Evolutionary conservation across 352 stramenopile genomes (phyloP), one percentile per base, ranked within the genome.

Genomic region (Pythium rhizo-oryzae): DNA sequence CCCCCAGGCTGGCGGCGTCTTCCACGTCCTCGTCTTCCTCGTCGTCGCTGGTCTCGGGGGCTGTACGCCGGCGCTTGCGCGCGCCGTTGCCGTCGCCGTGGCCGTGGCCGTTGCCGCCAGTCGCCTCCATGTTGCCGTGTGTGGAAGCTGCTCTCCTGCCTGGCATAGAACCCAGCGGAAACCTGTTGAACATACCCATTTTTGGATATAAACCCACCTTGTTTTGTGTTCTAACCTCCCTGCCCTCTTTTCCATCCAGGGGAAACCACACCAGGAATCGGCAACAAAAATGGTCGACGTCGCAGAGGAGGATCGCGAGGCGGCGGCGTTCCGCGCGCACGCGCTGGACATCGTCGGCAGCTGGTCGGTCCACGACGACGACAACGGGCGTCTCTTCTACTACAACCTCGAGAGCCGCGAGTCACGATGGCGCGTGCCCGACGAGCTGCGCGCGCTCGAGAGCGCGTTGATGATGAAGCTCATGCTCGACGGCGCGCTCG

Each of bases 391-490:
- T 3, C 63, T 92, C n/a, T 95, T 93, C 69, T 95, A 93, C 76
- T 91, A 90, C 71, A 78, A 92, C 57, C 59, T 65, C 16, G 74
- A 74, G 23, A 72, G 78, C 19, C 49, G 77, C 16, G 61, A 74
- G 60, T 91, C 85, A 21, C 77, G 81, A 70, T 95, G 87, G 87
- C 63, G 78, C 19, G 62, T 78, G 28, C 87, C 87, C 0, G 65
- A 77, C 16, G 77, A 70, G 43, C 80, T 94, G 47, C 65, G 71
- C 12, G 67, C 73, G 19, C 71, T 87, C 25, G 84, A 92, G 53
- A 85, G 77, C 37, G 79, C 87, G 58, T 85, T 91, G 62, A 91
- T 94, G 85, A 95, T 93, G 87, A 80, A 85, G 74, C 78, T 92
- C 24, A 95, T 95, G 85, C 72, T 95, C 59, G 72, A 90, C 63